Evolutionary conservation across 805 yeast species (phyloP), one percentile per base, ranked within the genome.

Genomic region (Saccharomycopsis javanensis): DNA sequence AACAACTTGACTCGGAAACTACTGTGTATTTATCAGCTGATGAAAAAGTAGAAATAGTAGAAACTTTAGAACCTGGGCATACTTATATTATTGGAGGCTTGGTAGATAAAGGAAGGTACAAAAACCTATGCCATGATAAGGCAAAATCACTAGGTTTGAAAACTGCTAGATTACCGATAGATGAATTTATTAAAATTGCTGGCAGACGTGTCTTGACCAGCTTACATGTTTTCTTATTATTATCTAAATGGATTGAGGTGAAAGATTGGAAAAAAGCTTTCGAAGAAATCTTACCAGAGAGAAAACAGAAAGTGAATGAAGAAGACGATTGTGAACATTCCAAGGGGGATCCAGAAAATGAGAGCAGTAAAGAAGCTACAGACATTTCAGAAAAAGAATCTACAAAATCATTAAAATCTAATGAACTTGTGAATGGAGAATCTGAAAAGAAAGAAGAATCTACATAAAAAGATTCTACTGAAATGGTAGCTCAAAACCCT

Each of bases 21-120:
- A 63, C 72, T 45, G 77, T 88, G 0, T 92, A 94, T 65, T 71
- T 92, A 37, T 84, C 96, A 0, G 95, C 97, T 0, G 99, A 92
- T 65, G 85, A 97, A 0, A 86, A 83, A 7, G 86, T 85, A 6
- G 80, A 75, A 23, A 54, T 25, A 13, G 65, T 94, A 35, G 80
- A 78, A 10, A 79, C 74, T 27, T 72, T 92, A 55, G 82, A 84
- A 60, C 80, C 82, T 4, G 87, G 85, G 2, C 74, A 77, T 67
- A 87, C 95, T 0, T 92, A 92, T 64, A 81, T 92, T 48, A 82
- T 92, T 53, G 99, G 99, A 8, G 99, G 98, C 0, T 92, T 92
- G 57, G 98, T 92, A 2, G 99, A 92, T 69, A 92, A 92, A 69
- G 95, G 95, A 59, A 79, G 98, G 64, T 85, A 90, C 72, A 88